These are phyloP conservation scores for Neofusicoccum cordaticola DNA, from an alignment of 2,329 filamentous ascomycete genomes.

Conservation along the genomic window DNA sequence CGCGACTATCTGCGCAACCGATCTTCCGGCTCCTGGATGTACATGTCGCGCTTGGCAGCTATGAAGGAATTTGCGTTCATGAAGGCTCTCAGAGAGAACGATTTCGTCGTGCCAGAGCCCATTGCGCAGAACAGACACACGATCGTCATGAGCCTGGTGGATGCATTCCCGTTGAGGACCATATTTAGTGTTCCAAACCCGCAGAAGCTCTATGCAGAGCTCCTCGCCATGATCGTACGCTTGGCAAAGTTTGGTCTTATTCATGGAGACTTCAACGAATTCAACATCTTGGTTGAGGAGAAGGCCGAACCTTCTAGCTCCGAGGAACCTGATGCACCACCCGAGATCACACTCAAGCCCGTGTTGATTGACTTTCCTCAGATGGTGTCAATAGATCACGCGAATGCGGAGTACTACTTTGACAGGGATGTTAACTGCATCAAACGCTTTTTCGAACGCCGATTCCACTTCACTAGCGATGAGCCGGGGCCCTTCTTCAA, in stretches of 20 bases:
- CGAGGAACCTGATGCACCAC: conserved; percentile 6
- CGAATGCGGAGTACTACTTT: conserved; percentile 95
- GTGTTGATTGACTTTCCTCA: conserved; percentile 97
- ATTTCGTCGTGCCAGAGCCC: conserved; percentile 85
- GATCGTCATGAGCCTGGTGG: conserved; percentile 90
- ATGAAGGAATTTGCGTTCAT: conserved; percentile 96
- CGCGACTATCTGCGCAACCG: conserved; percentile 89
- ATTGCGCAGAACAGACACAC: conserved; percentile 89
- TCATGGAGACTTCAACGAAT: conserved; percentile 98
- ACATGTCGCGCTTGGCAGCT: conserved; percentile 87
- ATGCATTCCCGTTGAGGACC: conserved; percentile 88
- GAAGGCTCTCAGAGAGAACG: conserved; percentile 77
- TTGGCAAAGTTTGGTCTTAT: conserved; percentile 86
- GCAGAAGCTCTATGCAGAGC: conserved; percentile 80
- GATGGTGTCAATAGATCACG: conserved; percentile 93
- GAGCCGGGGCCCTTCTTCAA: conserved; percentile 81
- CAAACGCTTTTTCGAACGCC: conserved; percentile 86
- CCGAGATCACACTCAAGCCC: conserved; percentile 61
- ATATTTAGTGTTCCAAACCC: conserved; percentile 81
- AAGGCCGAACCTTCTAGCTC: conserved; percentile 30
- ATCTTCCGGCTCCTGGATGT: conserved; percentile 89
- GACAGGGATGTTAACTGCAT: conserved; percentile 93
- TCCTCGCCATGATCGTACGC: conserved; percentile 81
- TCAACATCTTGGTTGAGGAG: conserved; percentile 95
- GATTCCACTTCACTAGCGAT: conserved; percentile 83